Evolutionary conservation across 352 stramenopile species (phyloP).

Genomic region (Phytopythium boreale): DNA sequence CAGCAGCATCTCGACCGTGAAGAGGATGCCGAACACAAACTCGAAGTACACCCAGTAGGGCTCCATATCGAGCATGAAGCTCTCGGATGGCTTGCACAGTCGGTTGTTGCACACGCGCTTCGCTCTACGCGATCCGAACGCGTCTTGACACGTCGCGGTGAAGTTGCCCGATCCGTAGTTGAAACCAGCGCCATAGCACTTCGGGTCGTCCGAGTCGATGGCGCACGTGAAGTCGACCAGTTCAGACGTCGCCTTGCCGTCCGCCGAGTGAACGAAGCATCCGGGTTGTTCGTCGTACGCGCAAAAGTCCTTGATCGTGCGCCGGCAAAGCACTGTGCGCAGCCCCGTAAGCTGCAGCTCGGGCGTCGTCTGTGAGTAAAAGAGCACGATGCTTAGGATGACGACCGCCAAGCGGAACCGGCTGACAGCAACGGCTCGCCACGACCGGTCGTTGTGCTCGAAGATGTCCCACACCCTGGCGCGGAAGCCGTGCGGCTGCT

Average conservation of each 20-base stretch:
- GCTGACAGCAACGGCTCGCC: constrained; percentile 20
- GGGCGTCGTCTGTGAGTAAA: constrained; percentile 52
- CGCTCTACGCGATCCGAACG: constrained; percentile 19
- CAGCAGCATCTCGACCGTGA: constrained; percentile 36
- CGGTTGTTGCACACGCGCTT: constrained; percentile 39
- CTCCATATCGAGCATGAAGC: constrained; percentile 48
- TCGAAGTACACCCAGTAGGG: constrained; percentile 50
- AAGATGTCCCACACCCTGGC: constrained; percentile 42
- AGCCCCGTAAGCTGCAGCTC: constrained; percentile 47
- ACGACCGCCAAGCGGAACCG: constrained; percentile 28
- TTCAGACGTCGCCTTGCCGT: constrained; percentile 13
- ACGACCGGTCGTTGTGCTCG: constrained; percentile 36
- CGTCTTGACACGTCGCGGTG: constrained; percentile 14
- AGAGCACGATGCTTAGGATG: constrained; percentile 41
- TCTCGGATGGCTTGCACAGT: constrained; percentile 31
- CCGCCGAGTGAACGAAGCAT: constrained; percentile 29
- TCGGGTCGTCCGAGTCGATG: constrained; percentile 7
- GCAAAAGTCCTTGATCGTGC: constrained; percentile 40
- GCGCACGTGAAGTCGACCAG: constrained; percentile 30
- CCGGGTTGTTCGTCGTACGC: constrained; percentile 22
- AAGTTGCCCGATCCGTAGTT: constrained; percentile 37
- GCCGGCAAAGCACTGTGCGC: constrained; percentile 34
- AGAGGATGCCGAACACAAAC: constrained; percentile 33
- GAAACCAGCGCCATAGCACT: constrained; percentile 23
- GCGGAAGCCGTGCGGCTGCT: constrained; percentile 21